A percentile compares a stretch with the other conserved stretches of the same genome.
phyloP scores from a whole-genome alignment of 2,329 filamentous ascomycete genomes.

The Xylaria sp. region DNA sequence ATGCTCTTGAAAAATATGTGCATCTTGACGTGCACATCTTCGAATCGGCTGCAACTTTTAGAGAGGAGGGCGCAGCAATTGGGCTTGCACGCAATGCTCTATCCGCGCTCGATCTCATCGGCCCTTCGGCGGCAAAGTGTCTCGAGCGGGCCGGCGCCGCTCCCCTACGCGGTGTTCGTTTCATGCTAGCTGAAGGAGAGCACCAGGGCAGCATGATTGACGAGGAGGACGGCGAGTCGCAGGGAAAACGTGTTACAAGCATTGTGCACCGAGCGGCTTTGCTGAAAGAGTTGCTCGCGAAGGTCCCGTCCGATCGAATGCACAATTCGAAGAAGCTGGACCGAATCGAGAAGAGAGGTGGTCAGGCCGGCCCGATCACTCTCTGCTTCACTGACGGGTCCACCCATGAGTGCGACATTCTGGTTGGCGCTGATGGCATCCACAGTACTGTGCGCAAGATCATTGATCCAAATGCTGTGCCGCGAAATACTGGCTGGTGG shows the following conservation, averaged over 20 bases:
- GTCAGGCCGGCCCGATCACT: background rate
- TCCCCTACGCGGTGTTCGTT: slow-evolving; percentile 41
- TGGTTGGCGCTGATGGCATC: background rate
- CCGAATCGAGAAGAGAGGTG: background rate
- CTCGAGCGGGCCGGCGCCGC: slow-evolving; percentile 42
- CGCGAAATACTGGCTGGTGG: background rate
- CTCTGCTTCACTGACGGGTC: background rate
- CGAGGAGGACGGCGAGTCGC: slow-evolving; percentile 30
- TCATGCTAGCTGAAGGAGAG: slow-evolving; percentile 41
- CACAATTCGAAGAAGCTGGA: slow-evolving; percentile 41
- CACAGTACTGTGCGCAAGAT: background rate
- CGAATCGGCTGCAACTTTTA: slow-evolving; percentile 8
- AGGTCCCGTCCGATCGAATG: slow-evolving; percentile 37
- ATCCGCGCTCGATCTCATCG: slow-evolving; percentile 41
- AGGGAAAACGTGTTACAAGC: slow-evolving; percentile 34
- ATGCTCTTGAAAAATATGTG: background rate
- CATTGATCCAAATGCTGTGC: background rate
- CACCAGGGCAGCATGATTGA: slow-evolving; percentile 25
- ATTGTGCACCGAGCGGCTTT: slow-evolving; percentile 40
- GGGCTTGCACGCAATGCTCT: slow-evolving; percentile 42
- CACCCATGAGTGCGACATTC: background rate
- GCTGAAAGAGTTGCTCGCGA: slow-evolving; percentile 38
- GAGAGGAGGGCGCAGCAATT: slow-evolving; percentile 38
- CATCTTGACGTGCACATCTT: slow-evolving; percentile 9
- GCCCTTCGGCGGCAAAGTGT: slow-evolving; percentile 29